phyloP scores from a whole-genome alignment of 306 rosid species.

The Sindora glabra region DNA sequence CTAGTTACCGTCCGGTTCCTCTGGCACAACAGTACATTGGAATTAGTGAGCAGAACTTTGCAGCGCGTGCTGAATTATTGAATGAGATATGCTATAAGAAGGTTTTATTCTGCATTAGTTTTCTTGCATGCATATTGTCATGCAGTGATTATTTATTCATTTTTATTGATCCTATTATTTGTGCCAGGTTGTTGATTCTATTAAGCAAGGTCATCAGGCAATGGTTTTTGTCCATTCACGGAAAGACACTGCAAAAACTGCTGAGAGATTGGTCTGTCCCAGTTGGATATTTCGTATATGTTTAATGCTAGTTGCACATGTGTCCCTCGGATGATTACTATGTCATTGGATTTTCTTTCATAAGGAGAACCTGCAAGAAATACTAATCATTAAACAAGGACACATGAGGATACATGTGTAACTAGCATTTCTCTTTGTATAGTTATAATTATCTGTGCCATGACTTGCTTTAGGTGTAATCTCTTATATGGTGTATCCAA shows the following conservation, averaged over 20 bases:
- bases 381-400: too few species aligned
- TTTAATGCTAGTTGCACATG: slow-evolving; percentile 11
- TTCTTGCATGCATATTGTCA: slow-evolving; percentile 15
- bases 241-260: slow-evolving; percentile 91
- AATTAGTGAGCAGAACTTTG: slow-evolving; percentile 80
- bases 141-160: slow-evolving; percentile 13
- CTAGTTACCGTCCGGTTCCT: slow-evolving; percentile 97
- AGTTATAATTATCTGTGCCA: slow-evolving; percentile 8
- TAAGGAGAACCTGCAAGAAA: too few species aligned
- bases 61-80: slow-evolving; percentile 76
- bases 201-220: slow-evolving; percentile 88
- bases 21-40: slow-evolving; percentile 98
- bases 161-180: slow-evolving; percentile 16
- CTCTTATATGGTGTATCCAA: slow-evolving; percentile 19
- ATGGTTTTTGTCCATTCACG: slow-evolving; percentile 98
- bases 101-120: slow-evolving; percentile 40
- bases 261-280: slow-evolving; percentile 71
- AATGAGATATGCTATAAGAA: slow-evolving; percentile 83
- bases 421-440: too few species aligned
- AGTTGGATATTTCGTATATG: slow-evolving; percentile 6
- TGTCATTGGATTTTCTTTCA: too few species aligned
- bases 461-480: slow-evolving; percentile 9
- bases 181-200: slow-evolving; percentile 67
- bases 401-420: too few species aligned
- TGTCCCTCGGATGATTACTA: too few species aligned